A percentile compares a stretch with the other conserved stretches of the same genome.
Conservation (phyloP, 805 yeast species). For the Candida incommunis region DNA sequence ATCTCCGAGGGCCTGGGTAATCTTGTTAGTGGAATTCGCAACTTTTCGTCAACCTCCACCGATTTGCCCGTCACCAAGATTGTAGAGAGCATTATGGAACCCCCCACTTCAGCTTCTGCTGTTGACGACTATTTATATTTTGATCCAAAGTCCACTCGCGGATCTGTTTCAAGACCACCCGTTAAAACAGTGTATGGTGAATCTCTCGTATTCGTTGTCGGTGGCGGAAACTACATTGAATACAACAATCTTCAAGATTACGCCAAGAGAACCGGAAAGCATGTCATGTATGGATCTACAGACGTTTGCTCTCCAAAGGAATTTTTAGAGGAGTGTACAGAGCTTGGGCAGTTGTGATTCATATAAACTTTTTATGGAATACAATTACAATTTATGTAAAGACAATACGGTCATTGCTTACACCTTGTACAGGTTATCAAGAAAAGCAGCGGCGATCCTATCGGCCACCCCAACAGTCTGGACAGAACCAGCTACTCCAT, state of each 20-base stretch:
- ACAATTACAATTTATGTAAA: not conserved
- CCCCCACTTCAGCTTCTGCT: slow-evolving; percentile 37
- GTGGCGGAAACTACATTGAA: slow-evolving; percentile 93
- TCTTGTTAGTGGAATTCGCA: slow-evolving; percentile 75
- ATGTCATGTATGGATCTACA: slow-evolving; percentile 79
- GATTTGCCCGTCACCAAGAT: slow-evolving; percentile 80
- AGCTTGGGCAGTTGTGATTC: slow-evolving; percentile 14
- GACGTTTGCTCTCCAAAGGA: slow-evolving; percentile 24
- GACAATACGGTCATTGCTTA: not conserved
- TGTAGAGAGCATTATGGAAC: slow-evolving; percentile 86
- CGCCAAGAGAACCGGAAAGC: slow-evolving; percentile 37
- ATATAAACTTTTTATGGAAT: not conserved
- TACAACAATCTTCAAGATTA: slow-evolving; percentile 91
- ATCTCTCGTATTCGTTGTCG: slow-evolving; percentile 81
- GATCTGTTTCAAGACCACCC: slow-evolving; percentile 82
- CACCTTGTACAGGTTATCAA: slow-evolving; percentile 63
- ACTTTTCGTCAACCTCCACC: slow-evolving; percentile 74
- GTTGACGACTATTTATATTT: slow-evolving; percentile 85
- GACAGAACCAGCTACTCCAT: slow-evolving; percentile 92
- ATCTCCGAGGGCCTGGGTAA: slow-evolving; percentile 77
- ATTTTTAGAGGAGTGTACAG: slow-evolving; percentile 20
- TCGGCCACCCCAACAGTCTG: slow-evolving; percentile 76
- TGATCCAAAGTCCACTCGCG: slow-evolving; percentile 78
- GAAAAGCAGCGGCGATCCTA: slow-evolving; percentile 58
- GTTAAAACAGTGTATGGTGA: slow-evolving; percentile 69